Evolutionary conservation across 176 grass and related monocot genomes (phyloP), one percentile per base, ranked within the genome.

Genomic region (Rhynchospora breviuscula): DNA sequence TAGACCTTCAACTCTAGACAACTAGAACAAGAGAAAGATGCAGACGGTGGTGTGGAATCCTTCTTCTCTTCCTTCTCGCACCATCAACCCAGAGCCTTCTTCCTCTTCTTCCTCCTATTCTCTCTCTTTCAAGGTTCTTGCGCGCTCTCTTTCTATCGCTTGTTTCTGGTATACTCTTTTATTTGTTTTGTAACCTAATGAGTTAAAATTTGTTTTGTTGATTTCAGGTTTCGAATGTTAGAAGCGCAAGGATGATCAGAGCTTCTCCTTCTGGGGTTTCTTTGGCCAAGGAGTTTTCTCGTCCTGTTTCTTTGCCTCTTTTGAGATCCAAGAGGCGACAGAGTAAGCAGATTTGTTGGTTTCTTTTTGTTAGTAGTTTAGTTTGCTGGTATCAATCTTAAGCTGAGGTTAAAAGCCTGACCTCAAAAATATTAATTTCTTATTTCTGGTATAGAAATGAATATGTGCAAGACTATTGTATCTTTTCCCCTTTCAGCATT

Each of bases 11-110:
- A n/a, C n/a, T n/a, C n/a, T n/a, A 12, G 10, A 11, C 3, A 29
- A 29, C 26, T 29, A 29, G 26, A 29, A 1, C 26, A 12, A 74
- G 66, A 78, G 66, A 62, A 40, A 58, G 64, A 96, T 95, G 93
- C 93, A 93, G 52, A 73, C 90, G 29, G 81, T 87, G 23, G 86
- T 90, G 54, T 83, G 66, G 85, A 85, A 87, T 22, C 63, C 81
- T 21, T 87, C 88, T 3, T 87, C 88, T 3, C 84, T 44, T 56
- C 81, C 81, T 33, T 85, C 84, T 89, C 46, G 69, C 70, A 31
- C 68, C 33, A 52, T 7, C 62, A 66, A 82, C 9, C 85, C 87
- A 9, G 84, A 90, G 18, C 83, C 89, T 64, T 88, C 89, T 64
- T 88, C 94, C 48, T 89, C 90, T 22, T 78, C 88, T 2, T 85